Percentiles rank a stretch among this genome's conserved stretches.
phyloP scores from a whole-genome alignment of 441 rosid species.

The Adansonia rubrostipa region DNA sequence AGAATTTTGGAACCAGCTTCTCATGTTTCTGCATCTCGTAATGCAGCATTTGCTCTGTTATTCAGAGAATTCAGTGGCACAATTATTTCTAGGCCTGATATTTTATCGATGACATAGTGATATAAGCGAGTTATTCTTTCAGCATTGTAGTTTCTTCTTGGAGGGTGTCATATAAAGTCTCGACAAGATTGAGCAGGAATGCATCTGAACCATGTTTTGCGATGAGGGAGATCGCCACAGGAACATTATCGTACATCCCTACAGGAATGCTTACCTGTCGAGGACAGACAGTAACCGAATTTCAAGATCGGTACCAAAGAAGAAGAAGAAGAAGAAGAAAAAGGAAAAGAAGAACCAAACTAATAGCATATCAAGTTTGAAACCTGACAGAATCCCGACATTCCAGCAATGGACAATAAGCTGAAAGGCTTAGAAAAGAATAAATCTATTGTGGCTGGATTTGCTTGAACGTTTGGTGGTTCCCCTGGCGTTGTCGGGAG shows the following conservation, averaged over 20 bases:
- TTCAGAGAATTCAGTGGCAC: background rate
- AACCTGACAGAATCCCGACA: conserved; percentile 94
- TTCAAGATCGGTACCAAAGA: background rate
- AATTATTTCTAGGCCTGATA: background rate
- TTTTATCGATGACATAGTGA: background rate
- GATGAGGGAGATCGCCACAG: conserved; percentile 71
- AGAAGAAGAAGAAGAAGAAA: background rate
- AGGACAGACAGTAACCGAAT: conserved; percentile 11
- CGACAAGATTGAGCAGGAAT: conserved; percentile 75
- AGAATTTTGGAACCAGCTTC: conserved; percentile 3
- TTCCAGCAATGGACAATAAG: conserved; percentile 74
- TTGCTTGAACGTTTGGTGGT: conserved; percentile 75
- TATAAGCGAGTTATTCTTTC: conserved; percentile 12
- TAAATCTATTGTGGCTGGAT: conserved; percentile 54
- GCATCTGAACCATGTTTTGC: conserved; percentile 80
- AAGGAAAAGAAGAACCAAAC: background rate
- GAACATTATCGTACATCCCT: conserved; percentile 60
- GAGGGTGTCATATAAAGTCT: conserved; percentile 50
- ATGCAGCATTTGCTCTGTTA: background rate
- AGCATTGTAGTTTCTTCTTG: conserved; percentile 38
- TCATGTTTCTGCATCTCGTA: conserved; percentile 9
- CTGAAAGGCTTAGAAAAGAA: conserved; percentile 66
- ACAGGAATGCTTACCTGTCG: conserved; percentile 77
- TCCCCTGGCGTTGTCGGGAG: conserved; percentile 85
- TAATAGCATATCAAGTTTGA: conserved; percentile 16